A percentile compares a stretch with the other conserved stretches of the same genome.
Conservation (phyloP, 805 yeast genomes). For the Scheffersomyces coipomensis region DNA sequence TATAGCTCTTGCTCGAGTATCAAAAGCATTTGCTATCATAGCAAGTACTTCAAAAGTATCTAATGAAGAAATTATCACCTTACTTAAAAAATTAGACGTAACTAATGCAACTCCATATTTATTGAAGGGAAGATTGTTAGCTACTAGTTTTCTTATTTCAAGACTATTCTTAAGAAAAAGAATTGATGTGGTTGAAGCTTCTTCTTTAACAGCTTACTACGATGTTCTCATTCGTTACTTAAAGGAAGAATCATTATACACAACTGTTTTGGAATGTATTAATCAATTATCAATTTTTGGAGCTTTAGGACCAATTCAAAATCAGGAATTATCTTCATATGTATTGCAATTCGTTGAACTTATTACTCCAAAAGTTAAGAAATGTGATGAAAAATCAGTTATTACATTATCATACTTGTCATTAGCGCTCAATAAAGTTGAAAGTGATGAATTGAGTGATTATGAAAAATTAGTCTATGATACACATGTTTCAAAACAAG, state of each 20-base stretch:
- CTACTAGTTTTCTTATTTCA: slow-evolving; percentile 46
- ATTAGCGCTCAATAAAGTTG: slow-evolving; percentile 24
- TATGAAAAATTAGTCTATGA: slow-evolving; percentile 51
- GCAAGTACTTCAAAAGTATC: slow-evolving; percentile 37
- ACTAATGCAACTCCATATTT: slow-evolving; percentile 4
- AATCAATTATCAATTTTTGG: slow-evolving; percentile 48
- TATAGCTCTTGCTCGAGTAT: slow-evolving; percentile 27
- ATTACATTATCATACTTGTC: slow-evolving; percentile 57
- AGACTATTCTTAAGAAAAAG: slow-evolving; percentile 39
- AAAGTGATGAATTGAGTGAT: slow-evolving; percentile 18
- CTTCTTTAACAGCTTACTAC: slow-evolving; percentile 9
- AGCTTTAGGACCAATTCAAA: slow-evolving; percentile 34
- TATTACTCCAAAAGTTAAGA: slow-evolving; percentile 45
- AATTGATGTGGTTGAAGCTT: slow-evolving; percentile 9
- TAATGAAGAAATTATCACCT: slow-evolving; percentile 5
- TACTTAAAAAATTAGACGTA: slow-evolving; percentile 6
- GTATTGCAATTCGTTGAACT: slow-evolving; percentile 13
- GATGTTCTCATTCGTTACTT: slow-evolving; percentile 11
- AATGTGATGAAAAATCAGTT: slow-evolving; percentile 58
- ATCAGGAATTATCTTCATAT: slow-evolving; percentile 5
- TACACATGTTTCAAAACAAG: slow-evolving; percentile 63
- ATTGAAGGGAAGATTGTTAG: slow-evolving; percentile 21
- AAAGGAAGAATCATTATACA: slow-evolving; percentile 20
- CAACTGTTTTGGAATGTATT: slow-evolving; percentile 34
- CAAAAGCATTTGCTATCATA: slow-evolving; percentile 49